These are phyloP conservation scores for Periconia sp. DNA, from an alignment of 2,329 filamentous ascomycete species.

Conservation along the genomic window DNA sequence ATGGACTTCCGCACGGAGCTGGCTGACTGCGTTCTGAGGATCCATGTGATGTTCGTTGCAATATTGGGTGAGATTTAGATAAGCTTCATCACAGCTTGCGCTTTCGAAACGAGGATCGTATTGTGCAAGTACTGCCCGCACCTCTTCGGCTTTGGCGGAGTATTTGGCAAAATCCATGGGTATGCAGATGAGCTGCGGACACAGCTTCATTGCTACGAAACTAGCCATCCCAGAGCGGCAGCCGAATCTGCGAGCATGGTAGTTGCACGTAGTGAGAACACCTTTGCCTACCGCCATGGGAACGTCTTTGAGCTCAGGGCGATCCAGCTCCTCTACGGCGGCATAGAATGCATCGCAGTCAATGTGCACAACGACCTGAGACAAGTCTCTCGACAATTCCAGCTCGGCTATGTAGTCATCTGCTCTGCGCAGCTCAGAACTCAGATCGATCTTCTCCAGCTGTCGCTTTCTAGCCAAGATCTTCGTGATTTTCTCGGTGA, in stretches of 20 bases:
- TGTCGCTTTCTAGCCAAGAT: constrained; percentile 77
- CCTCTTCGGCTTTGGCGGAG: constrained; percentile 84
- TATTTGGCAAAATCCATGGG: constrained; percentile 92
- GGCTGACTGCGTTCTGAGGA: constrained; percentile 75
- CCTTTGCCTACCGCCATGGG: constrained; percentile 90
- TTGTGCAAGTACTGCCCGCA: constrained; percentile 79
- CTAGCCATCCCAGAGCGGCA: constrained; percentile 94
- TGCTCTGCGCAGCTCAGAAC: constrained; percentile 73
- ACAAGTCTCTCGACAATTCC: constrained; percentile 79
- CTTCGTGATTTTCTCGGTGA: constrained; percentile 84
- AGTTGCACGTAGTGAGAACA: constrained; percentile 79
- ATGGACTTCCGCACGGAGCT: constrained; percentile 78
- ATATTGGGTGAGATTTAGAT: constrained; percentile 89
- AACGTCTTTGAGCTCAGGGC: constrained; percentile 81
- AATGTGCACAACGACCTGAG: constrained; percentile 85
- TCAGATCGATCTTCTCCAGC: constrained; percentile 77
- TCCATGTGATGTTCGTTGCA: constrained; percentile 71
- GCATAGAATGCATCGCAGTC: constrained; percentile 99
- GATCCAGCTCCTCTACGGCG: constrained; percentile 77
- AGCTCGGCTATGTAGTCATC: constrained; percentile 83
- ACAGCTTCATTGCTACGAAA: constrained; percentile 94
- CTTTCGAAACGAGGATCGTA: constrained; percentile 93
- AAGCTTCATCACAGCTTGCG: constrained; percentile 95
- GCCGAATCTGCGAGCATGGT: constrained; percentile 86
- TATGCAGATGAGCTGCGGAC: constrained; percentile 81